phyloP scores from a whole-genome alignment of 768 basidiomycete species.

The Infundibulicybe gibba region DNA sequence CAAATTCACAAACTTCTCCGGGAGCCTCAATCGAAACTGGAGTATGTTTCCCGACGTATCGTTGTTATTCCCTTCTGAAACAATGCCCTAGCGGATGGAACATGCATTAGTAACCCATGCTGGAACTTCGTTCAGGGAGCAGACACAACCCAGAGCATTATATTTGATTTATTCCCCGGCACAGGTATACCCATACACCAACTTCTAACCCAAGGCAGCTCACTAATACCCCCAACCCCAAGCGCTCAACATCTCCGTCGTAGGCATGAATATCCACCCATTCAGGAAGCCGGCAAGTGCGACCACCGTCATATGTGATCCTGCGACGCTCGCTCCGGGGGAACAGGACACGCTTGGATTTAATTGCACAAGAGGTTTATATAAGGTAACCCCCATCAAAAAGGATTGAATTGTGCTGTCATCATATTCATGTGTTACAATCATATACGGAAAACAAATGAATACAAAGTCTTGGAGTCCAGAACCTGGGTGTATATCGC shows the following conservation, averaged over 20 bases:
- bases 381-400: too few relatives aligned
- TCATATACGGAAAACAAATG: too few relatives aligned
- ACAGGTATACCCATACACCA: constrained; percentile 18
- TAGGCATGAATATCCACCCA: constrained; percentile 22
- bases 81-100: constrained; percentile 25
- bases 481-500: too few relatives aligned
- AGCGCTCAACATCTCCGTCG: constrained; percentile 23
- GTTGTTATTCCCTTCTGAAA: background rate
- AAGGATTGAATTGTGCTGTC: too few relatives aligned
- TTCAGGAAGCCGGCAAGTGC: constrained; percentile 12
- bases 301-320: constrained; percentile 27
- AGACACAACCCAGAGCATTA: constrained; percentile 27
- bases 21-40: constrained; percentile 29
- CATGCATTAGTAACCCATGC: constrained; percentile 33
- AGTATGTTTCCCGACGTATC: constrained; percentile 19
- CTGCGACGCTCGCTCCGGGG: constrained; percentile 19
- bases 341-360: constrained; percentile 27
- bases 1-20: constrained; percentile 31
- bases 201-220: background rate
- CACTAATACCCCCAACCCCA: background rate
- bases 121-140: constrained; percentile 35
- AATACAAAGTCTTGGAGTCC: too few relatives aligned
- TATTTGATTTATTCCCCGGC: constrained; percentile 31
- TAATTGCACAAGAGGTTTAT: constrained; percentile 12
- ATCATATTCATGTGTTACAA: too few relatives aligned